phyloP scores from a whole-genome alignment of 305 asterid genomes.

The Plantago rigida region DNA sequence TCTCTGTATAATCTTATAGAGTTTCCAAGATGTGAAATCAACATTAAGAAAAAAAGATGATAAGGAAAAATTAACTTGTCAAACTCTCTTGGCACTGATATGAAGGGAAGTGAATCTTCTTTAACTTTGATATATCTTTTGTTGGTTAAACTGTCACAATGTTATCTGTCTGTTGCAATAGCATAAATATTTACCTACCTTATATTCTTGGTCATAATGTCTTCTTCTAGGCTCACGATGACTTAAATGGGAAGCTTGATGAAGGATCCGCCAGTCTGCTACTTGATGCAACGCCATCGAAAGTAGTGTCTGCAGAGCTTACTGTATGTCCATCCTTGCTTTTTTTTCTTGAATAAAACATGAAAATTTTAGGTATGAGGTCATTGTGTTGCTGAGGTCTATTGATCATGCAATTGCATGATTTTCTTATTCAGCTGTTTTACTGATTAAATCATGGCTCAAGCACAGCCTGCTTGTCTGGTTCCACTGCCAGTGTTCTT shows the following conservation, averaged over 20 bases:
- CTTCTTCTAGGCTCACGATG: conserved; percentile 60
- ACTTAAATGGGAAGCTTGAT: conserved; percentile 76
- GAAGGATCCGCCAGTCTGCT: conserved; percentile 77
- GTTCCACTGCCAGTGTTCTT: conserved; percentile 4
- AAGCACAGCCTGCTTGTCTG: background rate
- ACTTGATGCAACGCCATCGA: conserved; percentile 81
- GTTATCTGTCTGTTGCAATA: conserved; percentile 1
- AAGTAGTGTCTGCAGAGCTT: conserved; percentile 79
- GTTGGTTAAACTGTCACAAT: conserved; percentile 13
- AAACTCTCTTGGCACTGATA: conserved; percentile 5
- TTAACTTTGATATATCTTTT: background rate
- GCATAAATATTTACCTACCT: conserved; percentile 7
- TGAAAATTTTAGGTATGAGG: background rate
- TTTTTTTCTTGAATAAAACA: conserved; percentile 1
- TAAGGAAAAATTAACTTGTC: conserved; percentile 14
- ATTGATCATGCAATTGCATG: background rate
- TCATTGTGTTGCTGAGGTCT: background rate
- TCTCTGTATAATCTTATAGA: background rate
- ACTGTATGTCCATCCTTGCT: conserved; percentile 51
- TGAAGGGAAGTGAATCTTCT: background rate
- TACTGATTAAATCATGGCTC: no score
- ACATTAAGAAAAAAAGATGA: background rate
- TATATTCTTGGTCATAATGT: conserved; percentile 11
- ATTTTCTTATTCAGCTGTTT: no score
- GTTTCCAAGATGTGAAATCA: conserved; percentile 13